phyloP scores from a whole-genome alignment of 495 filamentous ascomycete genomes.

The Trichoderma virens region DNA sequence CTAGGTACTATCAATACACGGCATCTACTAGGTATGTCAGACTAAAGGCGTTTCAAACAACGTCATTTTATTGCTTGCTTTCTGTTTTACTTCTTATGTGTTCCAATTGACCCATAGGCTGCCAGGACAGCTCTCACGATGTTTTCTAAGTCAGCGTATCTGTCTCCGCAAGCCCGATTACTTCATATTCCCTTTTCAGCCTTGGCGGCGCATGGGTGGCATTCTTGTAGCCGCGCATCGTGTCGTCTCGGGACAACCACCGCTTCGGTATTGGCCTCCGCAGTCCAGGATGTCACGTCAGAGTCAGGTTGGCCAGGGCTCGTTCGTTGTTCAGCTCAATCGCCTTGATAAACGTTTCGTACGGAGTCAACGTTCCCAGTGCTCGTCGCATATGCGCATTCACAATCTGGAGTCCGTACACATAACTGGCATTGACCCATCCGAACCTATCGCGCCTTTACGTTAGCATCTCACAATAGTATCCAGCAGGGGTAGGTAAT shows the following conservation, averaged over 20 bases:
- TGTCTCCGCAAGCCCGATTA: not conserved
- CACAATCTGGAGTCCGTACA: constrained; percentile 78
- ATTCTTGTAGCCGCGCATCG: not conserved
- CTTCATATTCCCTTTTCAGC: not conserved
- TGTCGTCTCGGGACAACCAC: not conserved
- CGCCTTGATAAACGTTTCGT: constrained; percentile 61
- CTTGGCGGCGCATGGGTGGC: not conserved
- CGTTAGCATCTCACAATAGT: constrained; percentile 24
- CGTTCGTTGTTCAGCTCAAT: constrained; percentile 36
- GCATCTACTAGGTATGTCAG: too few species aligned
- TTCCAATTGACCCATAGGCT: not conserved
- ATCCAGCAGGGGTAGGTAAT: constrained; percentile 53
- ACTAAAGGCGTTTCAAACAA: not conserved
- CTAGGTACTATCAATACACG: too few species aligned
- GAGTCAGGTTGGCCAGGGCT: constrained; percentile 28
- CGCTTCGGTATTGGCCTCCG: not conserved
- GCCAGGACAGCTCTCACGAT: not conserved
- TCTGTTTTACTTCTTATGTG: not conserved
- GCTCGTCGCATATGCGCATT: constrained; percentile 79
- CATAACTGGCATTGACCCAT: constrained; percentile 96
- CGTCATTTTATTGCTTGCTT: not conserved
- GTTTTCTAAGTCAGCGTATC: not conserved
- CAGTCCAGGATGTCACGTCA: not conserved
- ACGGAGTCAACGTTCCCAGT: constrained; percentile 74
- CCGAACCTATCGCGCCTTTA: constrained; percentile 60